Percentiles rank a stretch among this genome's conserved stretches.
Evolutionary conservation across 805 yeast genomes (phyloP).

Genomic region (Millerozyma acaciae): DNA sequence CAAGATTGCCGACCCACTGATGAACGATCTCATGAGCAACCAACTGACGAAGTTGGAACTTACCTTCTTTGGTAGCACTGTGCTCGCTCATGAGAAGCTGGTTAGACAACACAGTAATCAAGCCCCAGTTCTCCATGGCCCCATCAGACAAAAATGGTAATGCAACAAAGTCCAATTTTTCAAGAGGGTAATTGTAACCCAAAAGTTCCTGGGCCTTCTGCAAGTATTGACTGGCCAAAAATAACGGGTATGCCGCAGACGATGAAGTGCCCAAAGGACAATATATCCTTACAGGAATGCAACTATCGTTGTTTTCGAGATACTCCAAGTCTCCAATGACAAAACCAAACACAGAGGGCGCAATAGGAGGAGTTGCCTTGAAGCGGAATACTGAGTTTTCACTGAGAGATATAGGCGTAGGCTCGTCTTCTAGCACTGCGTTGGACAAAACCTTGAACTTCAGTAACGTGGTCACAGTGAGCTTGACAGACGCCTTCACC

Average conservation of each 20-base stretch:
- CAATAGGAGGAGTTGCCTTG: slow-evolving; percentile 53
- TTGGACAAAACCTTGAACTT: slow-evolving; percentile 52
- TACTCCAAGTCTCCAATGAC: slow-evolving; percentile 64
- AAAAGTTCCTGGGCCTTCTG: slow-evolving; percentile 47
- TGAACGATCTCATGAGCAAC: slow-evolving; percentile 72
- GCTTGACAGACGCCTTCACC: slow-evolving; percentile 48
- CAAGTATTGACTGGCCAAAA: slow-evolving; percentile 43
- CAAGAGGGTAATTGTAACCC: slow-evolving; percentile 48
- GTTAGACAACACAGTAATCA: slow-evolving; percentile 55
- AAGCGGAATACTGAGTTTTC: slow-evolving; percentile 40
- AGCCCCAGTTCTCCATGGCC: slow-evolving; percentile 79
- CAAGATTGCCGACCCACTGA: slow-evolving; percentile 74
- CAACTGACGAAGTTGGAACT: slow-evolving; percentile 46
- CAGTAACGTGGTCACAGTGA: slow-evolving; percentile 44
- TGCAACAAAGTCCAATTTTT: slow-evolving; percentile 63
- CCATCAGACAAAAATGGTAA: slow-evolving; percentile 71
- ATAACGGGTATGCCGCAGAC: slow-evolving; percentile 48
- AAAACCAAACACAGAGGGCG: slow-evolving; percentile 64
- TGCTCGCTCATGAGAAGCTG: slow-evolving; percentile 35
- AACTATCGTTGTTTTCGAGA: slow-evolving; percentile 16
- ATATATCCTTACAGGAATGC: slow-evolving; percentile 48
- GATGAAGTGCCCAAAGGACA: slow-evolving; percentile 51
- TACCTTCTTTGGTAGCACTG: slow-evolving; percentile 17
- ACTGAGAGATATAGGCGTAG: slow-evolving; percentile 13
- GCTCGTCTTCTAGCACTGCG: slow-evolving; percentile 26